These are phyloP conservation scores for Pachysandra terminalis DNA, from an alignment of 164 flowering plant species.

Conservation along the genomic window DNA sequence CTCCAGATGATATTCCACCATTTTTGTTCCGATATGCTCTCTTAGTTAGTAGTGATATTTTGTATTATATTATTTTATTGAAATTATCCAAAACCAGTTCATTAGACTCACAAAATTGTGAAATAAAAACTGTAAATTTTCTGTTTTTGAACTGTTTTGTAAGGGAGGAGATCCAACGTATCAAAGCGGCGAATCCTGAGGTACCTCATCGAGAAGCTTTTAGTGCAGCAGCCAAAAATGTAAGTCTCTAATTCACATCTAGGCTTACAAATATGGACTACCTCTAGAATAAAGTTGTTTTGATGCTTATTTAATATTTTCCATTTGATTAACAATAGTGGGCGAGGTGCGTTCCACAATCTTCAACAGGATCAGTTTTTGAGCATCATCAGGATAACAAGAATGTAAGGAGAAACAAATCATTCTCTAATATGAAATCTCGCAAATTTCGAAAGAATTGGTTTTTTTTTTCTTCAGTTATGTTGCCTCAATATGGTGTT, in stretches of 20 bases:
- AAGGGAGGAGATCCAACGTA: conserved; percentile 72
- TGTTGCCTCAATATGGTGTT: background rate
- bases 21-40: no score
- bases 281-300: background rate
- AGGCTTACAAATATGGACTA: background rate
- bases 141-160: background rate
- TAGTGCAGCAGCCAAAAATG: conserved; percentile 66
- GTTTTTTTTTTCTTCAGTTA: background rate
- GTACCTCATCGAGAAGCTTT: conserved; percentile 67
- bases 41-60: no score
- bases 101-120: background rate
- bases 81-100: no score
- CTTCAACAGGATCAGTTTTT: conserved; percentile 32
- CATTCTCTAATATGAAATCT: background rate
- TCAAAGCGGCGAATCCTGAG: conserved; percentile 65
- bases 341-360: conserved; percentile 62
- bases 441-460: background rate
- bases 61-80: no score
- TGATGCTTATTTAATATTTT: background rate
- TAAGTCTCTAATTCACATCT: conserved; percentile 15
- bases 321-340: conserved; percentile 28
- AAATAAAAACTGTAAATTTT: background rate
- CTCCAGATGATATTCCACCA: no score
- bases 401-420: conserved; percentile 19
- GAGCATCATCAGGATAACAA: conserved; percentile 26